Conservation (phyloP, 1,139 yeast genomes). For the Saccharomycopsis hybrid region DNA sequence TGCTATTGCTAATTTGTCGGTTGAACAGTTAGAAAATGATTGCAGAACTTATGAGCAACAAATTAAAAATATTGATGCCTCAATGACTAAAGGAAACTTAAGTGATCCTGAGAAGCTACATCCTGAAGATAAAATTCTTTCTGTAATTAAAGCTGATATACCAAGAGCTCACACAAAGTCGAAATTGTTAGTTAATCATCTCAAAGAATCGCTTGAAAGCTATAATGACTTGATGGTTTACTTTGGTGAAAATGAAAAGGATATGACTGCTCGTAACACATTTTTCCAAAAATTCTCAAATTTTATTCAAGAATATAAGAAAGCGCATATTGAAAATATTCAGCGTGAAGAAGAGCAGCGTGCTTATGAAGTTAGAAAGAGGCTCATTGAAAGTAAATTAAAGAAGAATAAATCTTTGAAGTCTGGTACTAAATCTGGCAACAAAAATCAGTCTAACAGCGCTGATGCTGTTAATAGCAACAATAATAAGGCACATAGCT, state of each 20-base stretch:
- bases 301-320: conserved; percentile 68
- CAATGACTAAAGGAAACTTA: conserved; percentile 65
- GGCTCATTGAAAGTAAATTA: conserved; percentile 38
- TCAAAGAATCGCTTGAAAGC: conserved; percentile 46
- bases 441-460: conserved; percentile 1
- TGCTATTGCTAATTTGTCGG: conserved; percentile 58
- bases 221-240: conserved; percentile 61
- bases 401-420: conserved; percentile 32
- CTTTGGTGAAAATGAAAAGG: conserved; percentile 76
- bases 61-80: conserved; percentile 47
- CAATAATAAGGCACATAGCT: not conserved
- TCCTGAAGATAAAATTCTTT: conserved; percentile 66
- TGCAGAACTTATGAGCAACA: conserved; percentile 55
- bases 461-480: not conserved
- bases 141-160: conserved; percentile 41
- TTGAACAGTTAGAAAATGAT: conserved; percentile 72
- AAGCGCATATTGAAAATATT: conserved; percentile 70
- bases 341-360: conserved; percentile 75
- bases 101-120: conserved; percentile 64
- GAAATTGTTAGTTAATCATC: conserved; percentile 47
- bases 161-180: conserved; percentile 61
- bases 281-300: conserved; percentile 71
- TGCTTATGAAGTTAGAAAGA: conserved; percentile 61
- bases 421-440: not conserved
- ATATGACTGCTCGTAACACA: conserved; percentile 51